Conservation (phyloP, 495 filamentous ascomycete genomes). For the Tirmania nivea region DNA sequence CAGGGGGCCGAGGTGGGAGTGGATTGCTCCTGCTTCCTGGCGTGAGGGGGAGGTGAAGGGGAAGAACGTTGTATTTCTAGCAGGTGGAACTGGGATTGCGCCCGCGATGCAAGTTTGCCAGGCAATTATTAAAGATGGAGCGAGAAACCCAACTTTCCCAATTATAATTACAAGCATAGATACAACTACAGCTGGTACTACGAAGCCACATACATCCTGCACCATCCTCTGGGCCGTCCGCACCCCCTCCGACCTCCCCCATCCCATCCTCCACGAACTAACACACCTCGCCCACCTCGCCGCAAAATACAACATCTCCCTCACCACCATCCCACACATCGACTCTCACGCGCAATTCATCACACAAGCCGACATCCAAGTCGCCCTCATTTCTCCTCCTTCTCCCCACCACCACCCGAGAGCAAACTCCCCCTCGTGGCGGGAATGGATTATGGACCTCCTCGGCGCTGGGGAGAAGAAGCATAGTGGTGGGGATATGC, state of each 20-base stretch:
- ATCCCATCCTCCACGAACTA: neutral
- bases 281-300: neutral
- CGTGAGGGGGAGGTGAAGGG: neutral
- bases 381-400: neutral
- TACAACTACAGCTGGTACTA: neutral
- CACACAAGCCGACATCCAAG: neutral
- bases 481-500: conserved; percentile 9
- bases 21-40: conserved; percentile 27
- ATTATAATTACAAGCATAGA: neutral
- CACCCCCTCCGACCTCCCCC: neutral
- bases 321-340: neutral
- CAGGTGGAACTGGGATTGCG: conserved; percentile 84
- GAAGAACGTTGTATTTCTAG: conserved; percentile 48
- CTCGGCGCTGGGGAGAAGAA: conserved; percentile 1
- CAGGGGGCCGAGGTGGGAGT: conserved; percentile 57
- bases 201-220: neutral
- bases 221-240: conserved; percentile 41
- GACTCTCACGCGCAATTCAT: neutral
- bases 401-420: neutral
- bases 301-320: neutral
- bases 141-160: conserved; percentile 4
- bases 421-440: too few relatives aligned
- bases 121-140: conserved; percentile 26
- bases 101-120: conserved; percentile 64
- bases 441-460: neutral